Evolutionary conservation across 768 basidiomycete species (phyloP).

Genomic region (Trametes cingulata): DNA sequence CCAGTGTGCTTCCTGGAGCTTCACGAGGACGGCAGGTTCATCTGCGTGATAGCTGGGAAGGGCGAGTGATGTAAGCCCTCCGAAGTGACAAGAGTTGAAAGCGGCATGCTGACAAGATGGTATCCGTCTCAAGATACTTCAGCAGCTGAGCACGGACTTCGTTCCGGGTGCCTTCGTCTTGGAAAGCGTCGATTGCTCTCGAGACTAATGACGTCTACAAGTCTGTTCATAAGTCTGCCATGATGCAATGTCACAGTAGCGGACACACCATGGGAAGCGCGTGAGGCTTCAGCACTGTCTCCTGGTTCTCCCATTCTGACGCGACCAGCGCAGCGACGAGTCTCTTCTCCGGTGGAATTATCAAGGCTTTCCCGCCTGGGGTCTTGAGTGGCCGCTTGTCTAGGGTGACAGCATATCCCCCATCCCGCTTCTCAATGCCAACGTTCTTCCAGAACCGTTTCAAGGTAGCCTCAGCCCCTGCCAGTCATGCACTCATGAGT

Average conservation of each 20-base stretch:
- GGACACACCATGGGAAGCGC: conserved; percentile 86
- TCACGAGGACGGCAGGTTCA: conserved; percentile 70
- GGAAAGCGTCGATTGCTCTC: conserved; percentile 83
- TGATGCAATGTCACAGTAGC: background rate
- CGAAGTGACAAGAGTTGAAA: background rate
- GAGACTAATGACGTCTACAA: conserved; percentile 85
- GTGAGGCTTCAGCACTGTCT: conserved; percentile 81
- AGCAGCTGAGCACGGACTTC: conserved; percentile 72
- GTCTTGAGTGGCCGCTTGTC: conserved; percentile 88
- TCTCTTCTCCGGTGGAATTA: conserved; percentile 67
- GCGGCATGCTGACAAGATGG: conserved; percentile 65
- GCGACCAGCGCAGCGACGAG: conserved; percentile 85
- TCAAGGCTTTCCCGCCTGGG: conserved; percentile 74
- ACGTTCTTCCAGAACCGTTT: conserved; percentile 96
- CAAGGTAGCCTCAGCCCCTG: conserved; percentile 85
- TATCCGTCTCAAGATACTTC: conserved; percentile 92
- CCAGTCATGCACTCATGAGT: background rate
- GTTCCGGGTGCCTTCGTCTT: conserved; percentile 51
- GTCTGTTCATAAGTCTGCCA: background rate
- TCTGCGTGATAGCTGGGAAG: conserved; percentile 75
- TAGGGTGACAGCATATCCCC: conserved; percentile 63
- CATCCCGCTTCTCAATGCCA: conserved; percentile 60
- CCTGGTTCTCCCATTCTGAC: conserved; percentile 96
- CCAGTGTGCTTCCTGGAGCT: conserved; percentile 84
- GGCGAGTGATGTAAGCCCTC: background rate